A percentile compares a stretch with the other conserved stretches of the same genome.
Evolutionary conservation across 2,329 filamentous ascomycete genomes (phyloP).

Genomic region (Leptographium flavum): DNA sequence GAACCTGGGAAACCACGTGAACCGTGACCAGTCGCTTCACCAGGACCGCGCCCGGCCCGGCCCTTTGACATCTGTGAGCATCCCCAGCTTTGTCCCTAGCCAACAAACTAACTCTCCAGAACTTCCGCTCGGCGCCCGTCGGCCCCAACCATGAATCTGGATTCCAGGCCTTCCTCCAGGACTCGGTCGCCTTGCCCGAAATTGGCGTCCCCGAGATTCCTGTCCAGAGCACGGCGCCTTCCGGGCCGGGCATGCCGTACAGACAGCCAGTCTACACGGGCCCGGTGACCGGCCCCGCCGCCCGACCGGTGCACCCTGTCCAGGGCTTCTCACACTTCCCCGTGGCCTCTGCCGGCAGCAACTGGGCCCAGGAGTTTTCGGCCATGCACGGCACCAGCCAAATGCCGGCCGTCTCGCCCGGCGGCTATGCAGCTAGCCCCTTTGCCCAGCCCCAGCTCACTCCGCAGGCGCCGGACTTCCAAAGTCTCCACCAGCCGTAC

Average conservation of each 20-base stretch:
- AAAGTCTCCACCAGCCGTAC: not conserved
- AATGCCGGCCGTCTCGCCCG: not conserved
- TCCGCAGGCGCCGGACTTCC: too few relatives aligned
- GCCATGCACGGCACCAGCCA: not conserved
- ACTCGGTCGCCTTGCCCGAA: not conserved
- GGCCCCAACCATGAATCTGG: slow-evolving; percentile 6
- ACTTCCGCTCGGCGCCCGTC: slow-evolving; percentile 9
- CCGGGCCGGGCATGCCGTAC: not conserved
- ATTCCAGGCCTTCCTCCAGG: slow-evolving; percentile 9
- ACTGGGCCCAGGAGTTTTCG: slow-evolving; percentile 9
- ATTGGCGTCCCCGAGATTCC: not conserved
- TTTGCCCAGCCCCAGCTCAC: not conserved
- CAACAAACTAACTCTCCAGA: too few relatives aligned
- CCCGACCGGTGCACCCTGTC: not conserved
- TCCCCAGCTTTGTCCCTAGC: not conserved
- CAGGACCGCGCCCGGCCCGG: slow-evolving; percentile 45
- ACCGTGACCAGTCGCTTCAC: slow-evolving; percentile 55
- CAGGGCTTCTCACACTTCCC: not conserved
- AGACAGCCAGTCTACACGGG: not conserved
- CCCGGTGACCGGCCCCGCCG: not conserved
- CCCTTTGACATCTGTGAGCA: not conserved
- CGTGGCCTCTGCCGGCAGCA: not conserved
- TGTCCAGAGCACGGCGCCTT: not conserved
- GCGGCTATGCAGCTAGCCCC: not conserved
- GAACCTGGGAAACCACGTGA: slow-evolving; percentile 55